Base-by-base conservation (phyloP, 2,329 filamentous ascomycete genomes). In the Lachnellula cervina region DNA sequence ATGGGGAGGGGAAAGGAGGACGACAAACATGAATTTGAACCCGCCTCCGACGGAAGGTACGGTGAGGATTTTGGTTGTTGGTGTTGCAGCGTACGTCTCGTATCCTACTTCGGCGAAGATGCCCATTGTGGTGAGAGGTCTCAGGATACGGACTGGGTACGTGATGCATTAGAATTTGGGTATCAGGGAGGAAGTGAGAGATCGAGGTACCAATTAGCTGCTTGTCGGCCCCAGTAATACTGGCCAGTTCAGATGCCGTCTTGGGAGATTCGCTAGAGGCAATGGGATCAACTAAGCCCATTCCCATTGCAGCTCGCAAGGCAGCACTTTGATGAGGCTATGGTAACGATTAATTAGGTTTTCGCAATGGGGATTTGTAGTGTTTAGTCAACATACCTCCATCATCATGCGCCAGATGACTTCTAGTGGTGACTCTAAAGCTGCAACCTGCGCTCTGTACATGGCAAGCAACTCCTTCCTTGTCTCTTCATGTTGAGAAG, bases 321-420 rank as follows among this genome's bases (percentile, higher is more conserved):
- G 46, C 7, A 8, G 35, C 45, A 52, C 44, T 52, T 35, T 58
- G 48, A 25, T 58, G 49, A 34, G 56, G 56, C 48, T 58, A 37
- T 28, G 17, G 17, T 43, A 38, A 50, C 5, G 16, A 38, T 38
- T 38, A 38, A 38, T 7, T 14, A 8, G 35, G 3, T 4, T 14
- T 38, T 38, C 13, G 35, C 2, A 38, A 14, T 13, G 35, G 16
- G 9, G 4, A 42, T 4, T 16, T 28, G 23, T 17, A n/a, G 17
- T 25, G 4, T 25, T 7, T 6, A 3, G 25, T 25, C 25, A 23
- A 28, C 19, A 2, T 35, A 56, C 54, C 44, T 56, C 54, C 54
- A 56, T 56, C 44, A 56, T 56, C 56, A 58, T 58, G 14, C 56
- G 37, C 52, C 51, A 58, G 19, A 58, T 50, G 17, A 52, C 32